These are phyloP conservation scores for Nakataea oryzae DNA, from an alignment of 2,329 filamentous ascomycete genomes.

Conservation along the genomic window DNA sequence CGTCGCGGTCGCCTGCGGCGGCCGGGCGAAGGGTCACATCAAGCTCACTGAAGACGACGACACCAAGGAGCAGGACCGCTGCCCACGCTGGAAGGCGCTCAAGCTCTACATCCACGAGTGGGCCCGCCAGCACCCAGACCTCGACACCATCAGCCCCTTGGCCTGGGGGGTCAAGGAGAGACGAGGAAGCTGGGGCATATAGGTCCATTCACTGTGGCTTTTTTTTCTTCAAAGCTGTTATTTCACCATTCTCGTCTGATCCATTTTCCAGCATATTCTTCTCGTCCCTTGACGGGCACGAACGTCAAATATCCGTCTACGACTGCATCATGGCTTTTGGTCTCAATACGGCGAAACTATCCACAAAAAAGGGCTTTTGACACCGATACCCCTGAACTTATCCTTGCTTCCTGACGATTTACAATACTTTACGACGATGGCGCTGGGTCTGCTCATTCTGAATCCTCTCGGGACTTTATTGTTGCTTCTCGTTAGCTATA, in stretches of 20 bases:
- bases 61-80: slow-evolving; percentile 38
- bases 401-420: neutral
- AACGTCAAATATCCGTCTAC: neutral
- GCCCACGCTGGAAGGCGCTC: slow-evolving; percentile 71
- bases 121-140: slow-evolving; percentile 75
- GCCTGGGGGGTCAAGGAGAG: slow-evolving; percentile 60
- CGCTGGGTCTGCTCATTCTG: neutral
- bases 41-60: slow-evolving; percentile 46
- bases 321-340: neutral
- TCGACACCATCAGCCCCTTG: slow-evolving; percentile 48
- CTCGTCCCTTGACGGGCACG: neutral
- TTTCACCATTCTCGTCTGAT: neutral
- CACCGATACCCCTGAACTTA: neutral
- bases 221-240: neutral
- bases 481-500: neutral
- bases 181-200: slow-evolving; percentile 62
- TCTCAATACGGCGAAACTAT: neutral
- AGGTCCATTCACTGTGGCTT: neutral
- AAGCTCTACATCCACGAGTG: slow-evolving; percentile 79
- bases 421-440: neutral
- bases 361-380: neutral
- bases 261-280: neutral
- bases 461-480: neutral
- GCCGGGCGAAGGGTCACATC: slow-evolving; percentile 62
- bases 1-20: neutral